Evolutionary conservation across 176 grass and related monocot species (phyloP).

Genomic region (Neostapfia colusana): DNA sequence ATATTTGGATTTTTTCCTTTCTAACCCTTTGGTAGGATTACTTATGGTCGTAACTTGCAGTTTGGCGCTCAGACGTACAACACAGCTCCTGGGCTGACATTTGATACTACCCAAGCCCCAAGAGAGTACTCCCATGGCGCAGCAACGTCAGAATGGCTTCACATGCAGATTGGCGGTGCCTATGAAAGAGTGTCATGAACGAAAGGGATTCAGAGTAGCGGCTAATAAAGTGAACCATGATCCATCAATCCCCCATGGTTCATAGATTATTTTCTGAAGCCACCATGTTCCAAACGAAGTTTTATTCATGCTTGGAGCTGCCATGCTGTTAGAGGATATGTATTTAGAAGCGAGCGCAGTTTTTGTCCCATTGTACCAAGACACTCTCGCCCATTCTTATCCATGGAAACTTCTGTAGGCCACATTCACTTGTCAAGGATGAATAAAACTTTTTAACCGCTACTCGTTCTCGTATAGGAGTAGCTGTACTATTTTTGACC

Average conservation of each 20-base stretch:
- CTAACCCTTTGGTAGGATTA: not conserved
- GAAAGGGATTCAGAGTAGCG: not conserved
- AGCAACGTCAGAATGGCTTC: conserved; percentile 72
- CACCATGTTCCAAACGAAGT: conserved; percentile 47
- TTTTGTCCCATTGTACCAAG: not conserved
- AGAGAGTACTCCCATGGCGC: conserved; percentile 68
- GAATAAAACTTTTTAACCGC: conserved; percentile 1
- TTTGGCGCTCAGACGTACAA: conserved; percentile 54
- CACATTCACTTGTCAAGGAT: conserved; percentile 12
- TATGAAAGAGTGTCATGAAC: conserved; percentile 82
- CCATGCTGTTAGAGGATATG: conserved; percentile 47
- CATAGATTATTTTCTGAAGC: conserved; percentile 40
- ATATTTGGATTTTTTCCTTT: not conserved
- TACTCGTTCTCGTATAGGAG: not conserved
- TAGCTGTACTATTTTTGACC: too few species aligned
- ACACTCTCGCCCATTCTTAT: conserved; percentile 14
- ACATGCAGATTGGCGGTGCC: conserved; percentile 81
- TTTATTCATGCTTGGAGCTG: conserved; percentile 59
- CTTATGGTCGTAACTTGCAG: conserved; percentile 26
- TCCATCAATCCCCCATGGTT: conserved; percentile 32
- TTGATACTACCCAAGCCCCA: conserved; percentile 62
- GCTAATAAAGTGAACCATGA: conserved; percentile 33
- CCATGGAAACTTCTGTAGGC: conserved; percentile 28
- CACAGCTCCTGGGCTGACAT: conserved; percentile 56
- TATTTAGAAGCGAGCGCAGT: conserved; percentile 29